Base-by-base conservation (phyloP, 2,329 filamentous ascomycete species). In the Akanthomyces uredinophilus region DNA sequence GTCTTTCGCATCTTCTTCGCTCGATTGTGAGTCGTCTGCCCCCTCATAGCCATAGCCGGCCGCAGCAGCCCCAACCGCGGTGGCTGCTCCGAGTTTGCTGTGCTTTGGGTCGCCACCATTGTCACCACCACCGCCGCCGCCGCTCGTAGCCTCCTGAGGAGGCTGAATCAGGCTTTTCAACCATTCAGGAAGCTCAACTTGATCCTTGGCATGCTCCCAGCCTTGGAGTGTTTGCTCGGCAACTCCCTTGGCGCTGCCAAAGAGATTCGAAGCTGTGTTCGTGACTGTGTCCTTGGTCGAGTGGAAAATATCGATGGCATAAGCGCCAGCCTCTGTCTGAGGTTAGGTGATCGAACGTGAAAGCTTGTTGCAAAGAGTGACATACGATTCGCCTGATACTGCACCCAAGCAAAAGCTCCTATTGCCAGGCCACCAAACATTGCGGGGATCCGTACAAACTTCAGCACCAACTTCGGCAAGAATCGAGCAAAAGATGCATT, bases 351-450 rank as follows among this genome's bases (percentile, higher is more conserved):
- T 20, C 13, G 8, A 32, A 10, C 7, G 18, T 7, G 1, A n/a
- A 35, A 16, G 16, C 24, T 13, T 18, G 5, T 39, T 51, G 20
- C 13, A 29, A 6, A 18, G 32, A 4, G 47, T 64, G 51, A 83
- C 90, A 65, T 83, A 93, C 90, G 90, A 61, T 88, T 87, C 65
- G 95, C 94, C 76, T 99, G 95, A 73, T 99, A 98, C 73, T 99
- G 95, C 54, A 99, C 79, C 83, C 96, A 99, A 29, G 92, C 92
- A 63, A 96, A 78, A 3, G 90, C 91, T 16, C 91, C 93, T 67
- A 99, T 85, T 70, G 92, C 91, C 52, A 93, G 84, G 47, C 92
- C 92, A 47, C 94, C 95, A 70, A 96, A 93, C 78, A 97, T 89
- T 63, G 95, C 95, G 22, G 95, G 95, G 60, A 96, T 81, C 62